Conservation (phyloP, 371 early-diverging fungal species). For the Synchytrium microbalum region DNA sequence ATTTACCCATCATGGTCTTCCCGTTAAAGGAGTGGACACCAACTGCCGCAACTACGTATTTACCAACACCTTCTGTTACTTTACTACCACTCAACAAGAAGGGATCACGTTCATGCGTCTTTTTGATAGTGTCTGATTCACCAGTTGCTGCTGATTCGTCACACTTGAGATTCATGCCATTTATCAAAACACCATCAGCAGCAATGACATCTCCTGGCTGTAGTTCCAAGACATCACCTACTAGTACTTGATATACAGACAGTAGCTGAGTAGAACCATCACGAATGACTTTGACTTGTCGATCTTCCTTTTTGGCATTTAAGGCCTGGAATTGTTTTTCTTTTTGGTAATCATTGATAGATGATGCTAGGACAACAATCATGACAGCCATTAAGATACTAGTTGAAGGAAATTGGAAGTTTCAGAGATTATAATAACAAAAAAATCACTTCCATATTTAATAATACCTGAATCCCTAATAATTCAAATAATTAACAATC, state of each 20-base stretch:
- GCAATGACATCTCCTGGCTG: conserved; percentile 94
- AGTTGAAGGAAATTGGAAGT: no score
- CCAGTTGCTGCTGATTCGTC: conserved; percentile 92
- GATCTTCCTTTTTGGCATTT: conserved; percentile 85
- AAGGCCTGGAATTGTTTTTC: conserved; percentile 82
- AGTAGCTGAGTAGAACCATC: conserved; percentile 21
- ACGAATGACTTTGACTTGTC: conserved; percentile 57
- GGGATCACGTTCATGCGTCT: conserved; percentile 50
- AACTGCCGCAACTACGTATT: conserved; percentile 71
- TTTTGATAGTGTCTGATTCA: conserved; percentile 79
- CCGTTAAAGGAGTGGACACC: conserved; percentile 70
- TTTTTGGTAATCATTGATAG: conserved; percentile 80
- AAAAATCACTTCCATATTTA: conserved; percentile 15
- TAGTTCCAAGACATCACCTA: conserved; percentile 66
- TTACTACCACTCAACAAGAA: conserved; percentile 80
- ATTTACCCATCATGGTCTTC: conserved; percentile 64
- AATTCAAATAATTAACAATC: conserved; percentile 1
- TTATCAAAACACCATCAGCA: conserved; percentile 76
- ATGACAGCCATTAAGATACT: conserved; percentile 71
- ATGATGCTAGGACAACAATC: conserved; percentile 68
- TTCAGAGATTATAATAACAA: conserved; percentile 59
- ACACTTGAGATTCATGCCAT: conserved; percentile 72
- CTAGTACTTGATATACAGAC: conserved; percentile 25
- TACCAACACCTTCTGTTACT: conserved; percentile 70
- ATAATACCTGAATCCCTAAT: not conserved